Percentiles rank a stretch among this genome's conserved stretches.
Evolutionary conservation across 768 basidiomycete species (phyloP).

Genomic region (Lepiota subincarnata): DNA sequence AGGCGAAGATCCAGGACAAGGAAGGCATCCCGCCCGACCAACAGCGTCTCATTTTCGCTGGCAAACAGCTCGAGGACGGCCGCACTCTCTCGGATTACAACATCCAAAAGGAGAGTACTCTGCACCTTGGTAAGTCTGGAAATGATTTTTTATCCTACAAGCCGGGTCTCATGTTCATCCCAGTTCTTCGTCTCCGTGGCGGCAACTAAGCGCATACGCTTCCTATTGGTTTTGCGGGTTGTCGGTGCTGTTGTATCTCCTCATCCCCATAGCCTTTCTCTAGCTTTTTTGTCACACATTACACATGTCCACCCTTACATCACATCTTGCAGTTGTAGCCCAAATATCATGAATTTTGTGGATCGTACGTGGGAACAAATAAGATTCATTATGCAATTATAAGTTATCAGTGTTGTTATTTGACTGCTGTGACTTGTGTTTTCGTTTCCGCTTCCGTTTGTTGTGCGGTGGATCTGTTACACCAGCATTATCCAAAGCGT

Average conservation of each 20-base stretch:
- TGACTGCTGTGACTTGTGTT: slow-evolving; percentile 11
- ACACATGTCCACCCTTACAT: background rate
- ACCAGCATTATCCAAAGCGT: slow-evolving; percentile 12
- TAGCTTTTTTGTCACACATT: background rate
- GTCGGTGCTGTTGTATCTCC: background rate
- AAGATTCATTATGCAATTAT: background rate
- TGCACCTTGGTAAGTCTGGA: slow-evolving; percentile 42
- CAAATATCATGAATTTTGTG: background rate
- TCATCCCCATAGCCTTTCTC: background rate
- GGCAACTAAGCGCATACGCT: slow-evolving; percentile 41
- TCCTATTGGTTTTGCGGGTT: background rate
- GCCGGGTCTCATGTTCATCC: background rate
- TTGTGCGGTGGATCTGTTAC: background rate
- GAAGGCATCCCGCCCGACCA: slow-evolving; percentile 78
- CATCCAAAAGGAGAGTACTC: slow-evolving; percentile 71
- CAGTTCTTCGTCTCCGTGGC: slow-evolving; percentile 77
- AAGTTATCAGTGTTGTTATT: background rate
- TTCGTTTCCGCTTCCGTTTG: slow-evolving; percentile 21
- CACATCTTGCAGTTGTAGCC: no score
- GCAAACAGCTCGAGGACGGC: slow-evolving; percentile 77
- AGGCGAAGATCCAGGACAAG: slow-evolving; percentile 77
- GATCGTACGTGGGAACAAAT: background rate
- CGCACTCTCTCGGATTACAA: slow-evolving; percentile 76
- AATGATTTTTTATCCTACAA: background rate
- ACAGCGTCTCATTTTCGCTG: slow-evolving; percentile 76